Evolutionary conservation across 2,329 filamentous ascomycete species (phyloP).

Genomic region (Neofusicoccum ribis): DNA sequence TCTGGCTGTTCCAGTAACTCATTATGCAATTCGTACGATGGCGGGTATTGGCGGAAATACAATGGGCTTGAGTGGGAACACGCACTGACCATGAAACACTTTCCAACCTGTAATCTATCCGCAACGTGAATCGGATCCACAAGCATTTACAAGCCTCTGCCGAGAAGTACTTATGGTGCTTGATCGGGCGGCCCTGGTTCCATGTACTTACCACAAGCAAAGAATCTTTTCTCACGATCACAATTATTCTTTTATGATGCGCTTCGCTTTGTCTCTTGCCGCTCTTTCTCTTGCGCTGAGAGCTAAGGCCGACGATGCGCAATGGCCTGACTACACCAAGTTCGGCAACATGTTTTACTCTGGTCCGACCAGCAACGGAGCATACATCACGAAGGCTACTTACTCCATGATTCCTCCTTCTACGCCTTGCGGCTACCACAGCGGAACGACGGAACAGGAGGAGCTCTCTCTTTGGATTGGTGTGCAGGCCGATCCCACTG

Average conservation of each 20-base stretch:
- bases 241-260: background rate
- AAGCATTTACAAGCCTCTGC: background rate
- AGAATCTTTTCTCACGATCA: background rate
- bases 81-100: no score
- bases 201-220: background rate
- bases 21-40: no score
- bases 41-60: no score
- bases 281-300: slow-evolving; percentile 2
- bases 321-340: background rate
- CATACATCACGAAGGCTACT: slow-evolving; percentile 21
- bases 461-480: slow-evolving; percentile 18
- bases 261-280: background rate
- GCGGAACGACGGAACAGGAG: background rate
- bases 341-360: slow-evolving; percentile 21
- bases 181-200: background rate
- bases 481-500: slow-evolving; percentile 15
- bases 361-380: slow-evolving; percentile 18
- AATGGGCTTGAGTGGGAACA: no score
- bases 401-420: slow-evolving; percentile 17
- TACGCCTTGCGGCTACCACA: slow-evolving; percentile 7
- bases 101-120: background rate
- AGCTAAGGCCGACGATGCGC: background rate
- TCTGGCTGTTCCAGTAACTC: no score
- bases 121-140: background rate
- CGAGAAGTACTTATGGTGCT: background rate